A percentile compares a stretch with the other conserved stretches of the same genome.
Evolutionary conservation across 371 early-diverging fungal genomes (phyloP).

Genomic region (Blakeslea trispora): DNA sequence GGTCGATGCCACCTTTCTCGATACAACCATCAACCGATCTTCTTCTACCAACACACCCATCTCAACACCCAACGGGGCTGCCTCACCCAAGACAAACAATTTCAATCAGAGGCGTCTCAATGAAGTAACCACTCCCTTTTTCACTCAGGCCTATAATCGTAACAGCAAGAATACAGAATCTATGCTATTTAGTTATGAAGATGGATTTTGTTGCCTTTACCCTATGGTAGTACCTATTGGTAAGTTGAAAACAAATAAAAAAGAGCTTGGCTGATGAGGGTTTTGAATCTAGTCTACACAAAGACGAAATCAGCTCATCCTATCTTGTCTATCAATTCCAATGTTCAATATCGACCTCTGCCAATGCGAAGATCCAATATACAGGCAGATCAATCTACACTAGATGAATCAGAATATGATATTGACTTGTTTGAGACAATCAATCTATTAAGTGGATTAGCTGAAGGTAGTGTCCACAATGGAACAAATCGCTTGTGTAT

Average conservation of each 20-base stretch:
- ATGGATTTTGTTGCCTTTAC: slow-evolving; percentile 56
- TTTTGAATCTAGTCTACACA: slow-evolving; percentile 48
- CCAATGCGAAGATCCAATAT: slow-evolving; percentile 30
- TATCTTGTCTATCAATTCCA: slow-evolving; percentile 43
- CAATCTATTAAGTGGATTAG: slow-evolving; percentile 58
- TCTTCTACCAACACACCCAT: slow-evolving; percentile 32
- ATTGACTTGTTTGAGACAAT: slow-evolving; percentile 60
- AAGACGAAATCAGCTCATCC: slow-evolving; percentile 45
- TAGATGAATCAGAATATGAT: slow-evolving; percentile 54
- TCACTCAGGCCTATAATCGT: slow-evolving; percentile 57
- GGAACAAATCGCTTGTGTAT: background rate
- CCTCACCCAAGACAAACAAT: slow-evolving; percentile 32
- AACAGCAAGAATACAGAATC: slow-evolving; percentile 50
- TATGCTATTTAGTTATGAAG: slow-evolving; percentile 48
- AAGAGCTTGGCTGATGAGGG: too few species aligned
- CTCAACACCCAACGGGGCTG: slow-evolving; percentile 19
- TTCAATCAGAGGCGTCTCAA: slow-evolving; percentile 16
- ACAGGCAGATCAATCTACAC: slow-evolving; percentile 4
- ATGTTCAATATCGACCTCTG: slow-evolving; percentile 51
- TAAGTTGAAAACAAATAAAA: slow-evolving; percentile 38
- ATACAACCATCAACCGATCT: slow-evolving; percentile 19
- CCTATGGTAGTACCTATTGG: slow-evolving; percentile 63
- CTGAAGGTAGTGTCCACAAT: slow-evolving; percentile 44
- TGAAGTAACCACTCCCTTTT: slow-evolving; percentile 50
- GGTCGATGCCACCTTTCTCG: slow-evolving; percentile 58